Base-by-base conservation (phyloP, 495 filamentous ascomycete genomes). In the Tetracladium setigerum region DNA sequence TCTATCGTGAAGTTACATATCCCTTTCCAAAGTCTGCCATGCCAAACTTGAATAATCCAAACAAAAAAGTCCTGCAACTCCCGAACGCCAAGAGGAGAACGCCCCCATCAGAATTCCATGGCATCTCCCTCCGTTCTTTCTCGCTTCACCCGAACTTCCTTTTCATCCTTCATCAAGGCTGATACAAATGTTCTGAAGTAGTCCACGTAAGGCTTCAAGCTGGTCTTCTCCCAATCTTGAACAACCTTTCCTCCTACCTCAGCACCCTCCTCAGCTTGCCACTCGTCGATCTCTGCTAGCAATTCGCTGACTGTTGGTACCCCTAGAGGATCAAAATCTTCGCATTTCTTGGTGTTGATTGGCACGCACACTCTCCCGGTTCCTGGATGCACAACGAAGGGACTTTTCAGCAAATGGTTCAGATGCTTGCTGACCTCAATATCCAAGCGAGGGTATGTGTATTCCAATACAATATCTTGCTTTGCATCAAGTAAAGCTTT, bases 401-500 rank as follows among this genome's bases (percentile, higher is more conserved):
- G 92, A 50, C 80, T 86, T 60, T 98, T 98, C 38, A 98, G 77
- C 71, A 98, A 76, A 75, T 98, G 92, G 69, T 94, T 97, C 62
- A 95, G 79, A 60, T 95, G 94, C 69, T 96, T 96, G 57, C 84
- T 88, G 56, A 98, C 92, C 55, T 95, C 89, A 46, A 88, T 87
- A 72, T 98, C 92, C 41, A 98, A 81, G 9, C 92, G 82, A n/a
- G 92, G 94, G 63, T 98, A 98, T 4, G 92, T 95, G 66, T 97
- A 96, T 66, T 97, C 94, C 19, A 98, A 76, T 12, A 96, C 79
- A 37, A 97, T 82, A 58, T 97, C 92, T 55, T 94, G 86, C 67
- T 95, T 96, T 18, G 86, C 86, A 49, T 96, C 86, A n/a, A 81
- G 72, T 18, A 97, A 73, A 2, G 78, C 73, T 41, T 70, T 67